Percentiles rank a stretch among this genome's conserved stretches.
phyloP scores from a whole-genome alignment of 352 stramenopile species.

The Globisporangium rhizosaccharum region DNA sequence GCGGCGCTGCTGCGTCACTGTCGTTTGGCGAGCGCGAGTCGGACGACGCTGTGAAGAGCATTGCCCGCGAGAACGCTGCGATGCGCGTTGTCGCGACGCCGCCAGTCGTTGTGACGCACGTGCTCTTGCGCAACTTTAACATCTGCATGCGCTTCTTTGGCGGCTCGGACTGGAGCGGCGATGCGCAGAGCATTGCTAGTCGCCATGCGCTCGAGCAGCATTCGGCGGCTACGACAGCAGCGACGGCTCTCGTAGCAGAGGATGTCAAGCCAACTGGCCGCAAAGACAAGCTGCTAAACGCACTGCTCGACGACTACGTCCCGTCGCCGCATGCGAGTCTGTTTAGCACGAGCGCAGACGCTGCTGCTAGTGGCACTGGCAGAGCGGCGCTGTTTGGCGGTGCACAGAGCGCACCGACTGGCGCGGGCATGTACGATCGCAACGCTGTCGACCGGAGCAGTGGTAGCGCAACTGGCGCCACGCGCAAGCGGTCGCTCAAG shows the following conservation, averaged over 20 bases:
- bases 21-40: conserved; percentile 85
- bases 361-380: conserved; percentile 10
- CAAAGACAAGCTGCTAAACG: conserved; percentile 77
- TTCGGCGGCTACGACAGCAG: background rate
- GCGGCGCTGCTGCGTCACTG: conserved; percentile 70
- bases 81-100: conserved; percentile 38
- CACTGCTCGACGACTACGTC: conserved; percentile 82
- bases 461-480: conserved; percentile 8
- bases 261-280: conserved; percentile 10
- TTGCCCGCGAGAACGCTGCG: conserved; percentile 52
- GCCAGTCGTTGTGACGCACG: conserved; percentile 68
- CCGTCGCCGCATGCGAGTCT: conserved; percentile 47
- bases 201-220: conserved; percentile 13
- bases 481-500: conserved; percentile 59
- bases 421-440: conserved; percentile 23
- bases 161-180: conserved; percentile 71
- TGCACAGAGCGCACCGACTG: conserved; percentile 28
- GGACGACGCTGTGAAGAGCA: conserved; percentile 64
- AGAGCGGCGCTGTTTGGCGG: conserved; percentile 31
- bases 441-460: conserved; percentile 17
- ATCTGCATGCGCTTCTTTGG: conserved; percentile 88
- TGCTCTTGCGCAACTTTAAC: conserved; percentile 85
- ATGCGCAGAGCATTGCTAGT: conserved; percentile 36
- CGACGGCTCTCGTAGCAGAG: background rate
- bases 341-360: conserved; percentile 35